These are phyloP conservation scores for Arabidopsis hybrid DNA, from an alignment of 441 rosid genomes.

Conservation along the genomic window DNA sequence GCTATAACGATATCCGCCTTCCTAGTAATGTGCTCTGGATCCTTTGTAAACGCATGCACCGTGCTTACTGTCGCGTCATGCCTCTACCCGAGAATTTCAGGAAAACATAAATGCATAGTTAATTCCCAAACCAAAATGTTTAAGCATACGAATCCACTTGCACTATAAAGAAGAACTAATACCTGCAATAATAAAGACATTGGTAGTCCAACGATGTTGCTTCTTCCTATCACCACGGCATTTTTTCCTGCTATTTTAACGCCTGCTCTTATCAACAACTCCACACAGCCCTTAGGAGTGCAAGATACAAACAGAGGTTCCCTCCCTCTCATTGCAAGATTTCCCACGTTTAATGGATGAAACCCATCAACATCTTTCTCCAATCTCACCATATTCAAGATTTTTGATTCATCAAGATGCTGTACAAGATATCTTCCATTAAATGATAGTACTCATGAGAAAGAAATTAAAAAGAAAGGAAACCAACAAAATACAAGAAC, in stretches of 20 bases:
- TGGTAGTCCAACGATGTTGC: slow-evolving; percentile 89
- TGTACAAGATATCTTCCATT: slow-evolving; percentile 50
- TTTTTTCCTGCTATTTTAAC: slow-evolving; percentile 74
- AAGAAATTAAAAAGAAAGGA: background rate
- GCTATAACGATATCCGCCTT: slow-evolving; percentile 84
- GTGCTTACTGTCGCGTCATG: slow-evolving; percentile 85
- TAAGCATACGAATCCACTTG: background rate
- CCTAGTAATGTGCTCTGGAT: slow-evolving; percentile 67
- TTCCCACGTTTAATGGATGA: slow-evolving; percentile 85
- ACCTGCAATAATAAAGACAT: slow-evolving; percentile 86
- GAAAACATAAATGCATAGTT: slow-evolving; percentile 31
- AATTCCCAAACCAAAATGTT: slow-evolving; percentile 17
- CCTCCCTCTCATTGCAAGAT: slow-evolving; percentile 91
- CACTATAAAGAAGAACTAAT: background rate
- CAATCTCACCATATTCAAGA: slow-evolving; percentile 64
- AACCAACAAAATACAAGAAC: background rate
- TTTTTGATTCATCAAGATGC: slow-evolving; percentile 84
- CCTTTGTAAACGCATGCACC: slow-evolving; percentile 68
- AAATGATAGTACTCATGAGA: slow-evolving; percentile 19
- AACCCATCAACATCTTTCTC: slow-evolving; percentile 97
- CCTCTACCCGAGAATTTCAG: slow-evolving; percentile 61
- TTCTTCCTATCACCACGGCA: slow-evolving; percentile 85
- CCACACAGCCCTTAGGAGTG: slow-evolving; percentile 86
- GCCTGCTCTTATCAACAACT: slow-evolving; percentile 75
- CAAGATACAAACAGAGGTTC: slow-evolving; percentile 85